Base-by-base conservation (phyloP, 306 rosid genomes). In the Sesbania bispinosa region DNA sequence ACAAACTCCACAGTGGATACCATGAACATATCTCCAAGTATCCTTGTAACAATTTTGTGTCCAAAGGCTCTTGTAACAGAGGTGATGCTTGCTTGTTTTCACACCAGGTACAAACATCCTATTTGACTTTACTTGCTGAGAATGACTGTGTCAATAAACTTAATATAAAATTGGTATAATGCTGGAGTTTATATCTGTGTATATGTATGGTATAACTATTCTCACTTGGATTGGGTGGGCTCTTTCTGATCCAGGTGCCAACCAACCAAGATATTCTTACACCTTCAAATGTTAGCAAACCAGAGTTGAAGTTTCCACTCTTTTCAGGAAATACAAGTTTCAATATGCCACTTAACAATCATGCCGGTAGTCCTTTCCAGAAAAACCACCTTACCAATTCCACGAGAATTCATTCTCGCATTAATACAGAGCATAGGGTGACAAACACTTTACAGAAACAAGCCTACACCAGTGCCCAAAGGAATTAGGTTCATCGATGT, bases 11-110 rank as follows among this genome's bases (percentile, higher is more conserved):
- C n/a, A n/a, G n/a, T n/a, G n/a, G n/a, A n/a, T n/a, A n/a, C n/a
- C 98, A 90, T 73, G 72, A 88, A 33, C 92, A n/a, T n/a, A n/a
- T 93, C 62, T 88, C 87, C 42, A 93, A 87, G 76, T 90, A 93
- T 82, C 89, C 96, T 63, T 93, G 98, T 81, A 67, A 41, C 63
- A 85, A 84, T 33, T 81, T 88, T 79, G 82, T 50, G 23, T 78
- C 87, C 45, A 80, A 13, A 26, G 96, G 98, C 62, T 85, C 52
- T 72, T 93, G 98, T 83, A 15, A 15, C 78, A 88, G 93, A 85
- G 97, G 94, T 30, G 75, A 51, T 59, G 53, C 80, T 55, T 90
- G 98, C 73, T 7, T 90, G 85, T 88, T 88, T 78, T 87, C 96
- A 18, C 98, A 93, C 85, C 71, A 90, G 96, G 98, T 93, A 87